Percentiles rank a stretch among this genome's conserved stretches.
phyloP scores from a whole-genome alignment of 2,329 filamentous ascomycete genomes.

The Aspergillus transmontanensis region DNA sequence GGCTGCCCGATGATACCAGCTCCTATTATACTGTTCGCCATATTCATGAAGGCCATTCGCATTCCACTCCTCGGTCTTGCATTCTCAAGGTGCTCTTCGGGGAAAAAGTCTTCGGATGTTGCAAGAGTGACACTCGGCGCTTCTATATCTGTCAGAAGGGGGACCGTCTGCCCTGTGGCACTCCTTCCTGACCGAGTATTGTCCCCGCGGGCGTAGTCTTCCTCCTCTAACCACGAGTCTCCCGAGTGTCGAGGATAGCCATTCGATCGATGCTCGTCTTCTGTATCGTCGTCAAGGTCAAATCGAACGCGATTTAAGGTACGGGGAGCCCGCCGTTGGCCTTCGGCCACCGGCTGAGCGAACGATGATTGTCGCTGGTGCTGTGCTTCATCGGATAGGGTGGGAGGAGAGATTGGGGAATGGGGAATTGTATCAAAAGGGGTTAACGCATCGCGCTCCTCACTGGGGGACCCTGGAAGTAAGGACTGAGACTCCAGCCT shows the following conservation, averaged over 20 bases:
- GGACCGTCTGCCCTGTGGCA: constrained; percentile 56
- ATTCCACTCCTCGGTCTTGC: constrained; percentile 82
- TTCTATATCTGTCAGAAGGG: constrained; percentile 80
- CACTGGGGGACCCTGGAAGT: constrained; percentile 32
- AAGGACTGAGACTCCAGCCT: constrained; percentile 37
- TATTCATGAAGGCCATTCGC: constrained; percentile 95
- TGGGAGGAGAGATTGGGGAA: constrained; percentile 23
- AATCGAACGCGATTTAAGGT: constrained; percentile 77
- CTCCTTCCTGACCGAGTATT: constrained; percentile 39
- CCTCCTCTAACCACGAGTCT: constrained; percentile 56
- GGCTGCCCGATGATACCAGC: constrained; percentile 79
- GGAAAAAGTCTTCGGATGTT: constrained; percentile 59
- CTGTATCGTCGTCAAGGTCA: constrained; percentile 50
- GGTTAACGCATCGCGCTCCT: constrained; percentile 31
- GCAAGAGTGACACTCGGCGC: constrained; percentile 76
- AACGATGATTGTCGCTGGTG: constrained; percentile 46
- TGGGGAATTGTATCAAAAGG: constrained; percentile 25
- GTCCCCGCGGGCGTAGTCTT: constrained; percentile 59
- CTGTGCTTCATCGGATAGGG: constrained; percentile 24
- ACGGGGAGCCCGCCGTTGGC: constrained; percentile 53
- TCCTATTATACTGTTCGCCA: constrained; percentile 97
- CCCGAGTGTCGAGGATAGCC: constrained; percentile 32
- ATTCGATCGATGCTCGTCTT: constrained; percentile 34
- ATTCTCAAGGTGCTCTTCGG: constrained; percentile 61
- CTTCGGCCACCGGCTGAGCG: constrained; percentile 41